Evolutionary conservation across 495 filamentous ascomycete genomes (phyloP), one percentile per base, ranked within the genome.

Genomic region (Pyrenula aspistea): DNA sequence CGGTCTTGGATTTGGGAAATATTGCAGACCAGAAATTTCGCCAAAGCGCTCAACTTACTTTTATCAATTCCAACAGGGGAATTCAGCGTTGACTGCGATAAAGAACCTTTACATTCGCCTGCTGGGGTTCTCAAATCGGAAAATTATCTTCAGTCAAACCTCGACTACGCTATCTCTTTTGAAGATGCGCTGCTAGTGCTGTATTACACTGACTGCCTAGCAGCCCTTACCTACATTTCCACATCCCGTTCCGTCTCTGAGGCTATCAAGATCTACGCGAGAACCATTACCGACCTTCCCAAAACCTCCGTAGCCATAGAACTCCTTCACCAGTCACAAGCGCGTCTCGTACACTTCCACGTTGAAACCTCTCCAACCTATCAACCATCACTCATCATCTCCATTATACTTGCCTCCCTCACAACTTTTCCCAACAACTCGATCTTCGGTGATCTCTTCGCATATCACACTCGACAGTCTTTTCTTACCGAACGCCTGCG

Each of bases 401-500:
- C 72, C 20, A 64, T 80, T 2, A 73, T 96, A 2, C 60, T 70
- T 3, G 65, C 78, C 24, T 84, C 83, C 59, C 68, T 93, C 25
- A 54, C 58, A 2, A 61, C 72, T 11, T 95, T 87, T 67, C 90
- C 90, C 0, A 71, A 77, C 24, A 96, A 95, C 72, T 88, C 85
- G 1, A 77, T 90, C 36, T 85, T 96, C 59, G 77, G 92, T 53
- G 71, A 78, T 15, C 72, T 91, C 12, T 85, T 84, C 65, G 73
- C 78, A 10, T 90, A 83, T 83, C 83, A 86, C 62, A 82, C 89
- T 62, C 69, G 80, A 12, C 75, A 82, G 2, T 74, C 86, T 20
- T 81, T 78, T 31, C 78, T 95, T 57, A 77, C 86, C 57, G 86
- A 92, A 60, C 85, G 85, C 31, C 77, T 93, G 48, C 80, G 87